Evolutionary conservation across 305 asterid species (phyloP), one percentile per base, ranked within the genome.

Genomic region (Fraxinus ornus): DNA sequence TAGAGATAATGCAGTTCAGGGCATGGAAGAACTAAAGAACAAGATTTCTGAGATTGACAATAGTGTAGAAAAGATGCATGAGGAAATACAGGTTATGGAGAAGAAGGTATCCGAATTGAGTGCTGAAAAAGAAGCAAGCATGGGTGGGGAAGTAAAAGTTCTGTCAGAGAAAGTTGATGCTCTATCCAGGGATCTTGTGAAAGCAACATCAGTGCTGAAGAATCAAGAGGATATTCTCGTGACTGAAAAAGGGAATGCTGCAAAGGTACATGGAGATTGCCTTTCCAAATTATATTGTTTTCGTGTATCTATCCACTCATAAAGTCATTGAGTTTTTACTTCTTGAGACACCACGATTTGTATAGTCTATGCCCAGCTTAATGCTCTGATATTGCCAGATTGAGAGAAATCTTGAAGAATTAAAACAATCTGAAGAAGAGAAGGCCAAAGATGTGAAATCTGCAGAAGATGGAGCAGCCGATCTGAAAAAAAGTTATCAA

Each of bases 131-230:
- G 97, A 94, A 64, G 94, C 90, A 78, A 92, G 93, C 83, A 89
- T 96, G 92, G 97, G 97, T n/a, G 98, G 99, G 71, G 98, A 96
- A 89, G 83, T 96, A 41, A 96, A 94, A 85, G 32, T 87, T 83
- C 86, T 96, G 83, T 91, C 99, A 13, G 97, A 94, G 17, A 90
- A 86, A 87, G 93, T 90, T 73, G 99, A 96, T 83, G 89, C 85
- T 76, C 94, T 96, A 84, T 92, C 98, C 76, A 87, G 89, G 75
- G 91, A 90, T 85, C 89, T 94, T 84, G 98, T 94, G 87, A 91
- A 86, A 85, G 98, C 93, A 89, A 83, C 94, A 86, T 89, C 99
- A 3, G 88, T 89, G 74, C 81, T 93, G 55, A 92, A 89, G 88
- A 94, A 91, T 88, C 91, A 89, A 84, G 91, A 91, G 87, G 99